These are phyloP conservation scores for Phytopythium mirpurense DNA, from an alignment of 352 stramenopile species.

Conservation along the genomic window DNA sequence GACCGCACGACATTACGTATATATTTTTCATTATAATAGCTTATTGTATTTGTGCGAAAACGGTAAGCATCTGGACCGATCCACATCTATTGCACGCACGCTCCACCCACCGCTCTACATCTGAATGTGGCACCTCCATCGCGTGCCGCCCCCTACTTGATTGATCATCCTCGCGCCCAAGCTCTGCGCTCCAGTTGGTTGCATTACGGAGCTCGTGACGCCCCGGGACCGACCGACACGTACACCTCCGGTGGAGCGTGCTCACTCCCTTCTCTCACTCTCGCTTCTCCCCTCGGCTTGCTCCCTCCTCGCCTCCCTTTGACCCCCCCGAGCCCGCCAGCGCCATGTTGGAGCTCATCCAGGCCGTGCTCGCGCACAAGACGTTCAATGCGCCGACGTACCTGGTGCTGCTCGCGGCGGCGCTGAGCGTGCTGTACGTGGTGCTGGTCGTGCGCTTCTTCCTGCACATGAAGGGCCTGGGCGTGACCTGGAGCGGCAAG, in stretches of 20 bases:
- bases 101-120: not conserved
- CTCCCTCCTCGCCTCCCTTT: not conserved
- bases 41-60: too few relatives aligned
- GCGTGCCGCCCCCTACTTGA: not conserved
- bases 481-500: slow-evolving; percentile 63
- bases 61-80: not conserved
- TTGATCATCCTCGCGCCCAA: not conserved
- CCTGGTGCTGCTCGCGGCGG: slow-evolving; percentile 44
- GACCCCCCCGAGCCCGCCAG: not conserved
- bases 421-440: slow-evolving; percentile 42
- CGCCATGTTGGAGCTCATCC: not conserved
- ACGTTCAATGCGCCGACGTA: slow-evolving; percentile 57
- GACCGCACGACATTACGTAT: too few relatives aligned
- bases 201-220: too few relatives aligned
- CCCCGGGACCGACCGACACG: too few relatives aligned
- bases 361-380: slow-evolving; percentile 22
- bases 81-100: not conserved
- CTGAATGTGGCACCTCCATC: not conserved
- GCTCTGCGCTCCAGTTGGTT: too few relatives aligned
- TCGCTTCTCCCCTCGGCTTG: not conserved
- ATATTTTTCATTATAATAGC: too few relatives aligned
- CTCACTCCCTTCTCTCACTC: too few relatives aligned
- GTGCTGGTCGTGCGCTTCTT: slow-evolving; percentile 54
- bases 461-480: slow-evolving; percentile 58
- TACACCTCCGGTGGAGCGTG: too few relatives aligned